phyloP scores from a whole-genome alignment of 768 basidiomycete genomes.

The Naganishia antarctica region DNA sequence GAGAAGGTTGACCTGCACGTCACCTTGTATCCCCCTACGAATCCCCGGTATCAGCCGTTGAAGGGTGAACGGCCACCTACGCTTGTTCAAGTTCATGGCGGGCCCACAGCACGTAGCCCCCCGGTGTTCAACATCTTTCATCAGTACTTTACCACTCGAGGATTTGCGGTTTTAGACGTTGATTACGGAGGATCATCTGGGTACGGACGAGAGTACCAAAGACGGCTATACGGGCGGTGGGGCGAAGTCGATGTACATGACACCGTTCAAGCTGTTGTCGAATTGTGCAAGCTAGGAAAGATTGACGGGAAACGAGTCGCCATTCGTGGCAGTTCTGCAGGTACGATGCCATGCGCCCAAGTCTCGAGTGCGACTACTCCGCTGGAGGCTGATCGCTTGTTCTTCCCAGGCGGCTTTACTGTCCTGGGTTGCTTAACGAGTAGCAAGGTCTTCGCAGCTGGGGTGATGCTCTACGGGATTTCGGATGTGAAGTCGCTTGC shows the following conservation, averaged over 20 bases:
- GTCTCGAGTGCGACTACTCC: background rate
- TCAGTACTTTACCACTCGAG: constrained; percentile 34
- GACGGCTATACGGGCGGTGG: constrained; percentile 53
- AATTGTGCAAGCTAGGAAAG: constrained; percentile 55
- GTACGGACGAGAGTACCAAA: constrained; percentile 66
- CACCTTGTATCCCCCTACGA: constrained; percentile 64
- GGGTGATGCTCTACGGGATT: constrained; percentile 64
- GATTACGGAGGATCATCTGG: constrained; percentile 70
- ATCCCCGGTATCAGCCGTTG: constrained; percentile 58
- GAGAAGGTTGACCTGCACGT: constrained; percentile 53
- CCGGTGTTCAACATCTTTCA: constrained; percentile 10
- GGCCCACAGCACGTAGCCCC: constrained; percentile 51
- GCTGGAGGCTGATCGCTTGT: background rate
- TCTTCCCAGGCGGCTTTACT: constrained; percentile 56
- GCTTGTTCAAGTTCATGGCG: constrained; percentile 64
- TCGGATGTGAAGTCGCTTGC: constrained; percentile 60
- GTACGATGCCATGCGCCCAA: constrained; percentile 7
- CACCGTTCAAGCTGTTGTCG: constrained; percentile 56
- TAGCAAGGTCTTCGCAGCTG: constrained; percentile 59
- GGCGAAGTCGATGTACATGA: constrained; percentile 72
- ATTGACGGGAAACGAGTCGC: constrained; percentile 62
- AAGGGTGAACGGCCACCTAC: constrained; percentile 63
- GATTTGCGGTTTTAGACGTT: constrained; percentile 59
- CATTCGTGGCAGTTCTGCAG: constrained; percentile 66
- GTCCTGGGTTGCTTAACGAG: constrained; percentile 55